A percentile compares a stretch with the other conserved stretches of the same genome.
Evolutionary conservation across 331 rosid species (phyloP).

Genomic region (Cucumis variabilis): DNA sequence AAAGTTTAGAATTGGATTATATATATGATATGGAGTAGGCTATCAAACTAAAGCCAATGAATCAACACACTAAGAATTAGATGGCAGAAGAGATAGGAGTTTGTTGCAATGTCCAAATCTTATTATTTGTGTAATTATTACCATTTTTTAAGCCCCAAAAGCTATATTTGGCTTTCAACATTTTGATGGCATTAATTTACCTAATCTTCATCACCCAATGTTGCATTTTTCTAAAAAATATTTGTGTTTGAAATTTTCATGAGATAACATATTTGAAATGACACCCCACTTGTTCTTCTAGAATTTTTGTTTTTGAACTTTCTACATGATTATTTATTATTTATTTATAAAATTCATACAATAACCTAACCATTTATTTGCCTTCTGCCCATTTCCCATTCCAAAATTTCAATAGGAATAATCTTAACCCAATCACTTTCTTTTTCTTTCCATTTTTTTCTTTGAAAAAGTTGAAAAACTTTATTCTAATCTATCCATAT

Average conservation of each 20-base stretch:
- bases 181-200: constrained; percentile 14
- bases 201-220: background rate
- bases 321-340: background rate
- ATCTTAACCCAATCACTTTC: too few relatives aligned
- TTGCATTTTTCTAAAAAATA: background rate
- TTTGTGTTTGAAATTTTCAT: background rate
- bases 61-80: background rate
- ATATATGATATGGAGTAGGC: background rate
- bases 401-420: background rate
- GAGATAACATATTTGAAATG: background rate
- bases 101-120: constrained; percentile 23
- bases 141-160: background rate
- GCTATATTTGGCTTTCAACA: background rate
- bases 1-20: background rate
- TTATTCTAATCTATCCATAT: too few relatives aligned
- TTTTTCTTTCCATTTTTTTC: too few relatives aligned
- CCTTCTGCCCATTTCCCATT: background rate
- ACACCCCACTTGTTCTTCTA: constrained; percentile 12
- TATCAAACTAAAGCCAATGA: constrained; percentile 6
- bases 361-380: background rate
- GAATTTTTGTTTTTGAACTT: constrained; percentile 10
- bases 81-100: background rate
- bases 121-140: background rate
- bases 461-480: too few relatives aligned
- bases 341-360: background rate